Evolutionary conservation across 1,284 basidiomycete genomes (phyloP).

Genomic region (Pisolithus thermaeus): DNA sequence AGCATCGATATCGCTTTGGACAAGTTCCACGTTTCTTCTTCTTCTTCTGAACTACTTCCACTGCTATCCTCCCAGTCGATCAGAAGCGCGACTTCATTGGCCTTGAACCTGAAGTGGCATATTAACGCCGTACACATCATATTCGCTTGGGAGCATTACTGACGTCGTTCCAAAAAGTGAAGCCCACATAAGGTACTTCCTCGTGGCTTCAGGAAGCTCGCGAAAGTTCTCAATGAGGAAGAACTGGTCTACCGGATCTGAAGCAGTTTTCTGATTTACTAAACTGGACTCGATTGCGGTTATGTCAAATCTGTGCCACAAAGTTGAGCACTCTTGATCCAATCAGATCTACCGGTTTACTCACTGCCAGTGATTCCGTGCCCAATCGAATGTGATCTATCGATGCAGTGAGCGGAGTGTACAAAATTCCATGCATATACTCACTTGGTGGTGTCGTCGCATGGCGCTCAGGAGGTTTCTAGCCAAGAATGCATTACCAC

Average conservation of each 20-base stretch:
- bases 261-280: constrained; percentile 40
- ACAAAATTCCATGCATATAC: background rate
- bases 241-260: constrained; percentile 56
- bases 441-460: constrained; percentile 50
- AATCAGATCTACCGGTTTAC: constrained; percentile 19
- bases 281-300: constrained; percentile 44
- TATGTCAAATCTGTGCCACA: constrained; percentile 47
- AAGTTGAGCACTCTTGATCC: background rate
- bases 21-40: constrained; percentile 49
- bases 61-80: constrained; percentile 65
- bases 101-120: constrained; percentile 48
- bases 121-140: background rate
- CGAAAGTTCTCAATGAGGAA: constrained; percentile 55
- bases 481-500: constrained; percentile 63
- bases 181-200: constrained; percentile 63
- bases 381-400: constrained; percentile 57
- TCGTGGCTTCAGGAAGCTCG: constrained; percentile 57
- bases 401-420: background rate
- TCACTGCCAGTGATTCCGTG: constrained; percentile 57
- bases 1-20: constrained; percentile 45
- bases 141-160: background rate
- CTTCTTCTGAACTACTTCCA: constrained; percentile 45
- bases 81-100: constrained; percentile 62
- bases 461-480: constrained; percentile 54
- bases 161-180: constrained; percentile 65